A percentile compares a stretch with the other conserved stretches of the same genome.
These are phyloP conservation scores for Tricladium varicosporioides DNA, from an alignment of 2,329 filamentous ascomycete genomes.

Conservation along the genomic window DNA sequence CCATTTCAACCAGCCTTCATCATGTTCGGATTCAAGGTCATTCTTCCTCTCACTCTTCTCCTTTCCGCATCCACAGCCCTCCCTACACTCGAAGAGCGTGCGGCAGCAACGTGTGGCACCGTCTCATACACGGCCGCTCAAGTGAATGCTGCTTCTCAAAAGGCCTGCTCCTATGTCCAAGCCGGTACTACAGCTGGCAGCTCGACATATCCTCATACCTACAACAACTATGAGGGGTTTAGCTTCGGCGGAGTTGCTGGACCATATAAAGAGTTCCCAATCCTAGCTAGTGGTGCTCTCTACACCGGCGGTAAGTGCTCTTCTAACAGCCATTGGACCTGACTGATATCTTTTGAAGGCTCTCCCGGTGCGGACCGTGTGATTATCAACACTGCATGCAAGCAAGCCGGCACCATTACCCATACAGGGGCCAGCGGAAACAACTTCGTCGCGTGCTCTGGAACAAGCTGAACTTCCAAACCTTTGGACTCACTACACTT, in stretches of 20 bases:
- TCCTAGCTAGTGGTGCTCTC: slow-evolving; percentile 45
- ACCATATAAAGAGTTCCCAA: slow-evolving; percentile 64
- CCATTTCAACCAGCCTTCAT: slow-evolving; percentile 1
- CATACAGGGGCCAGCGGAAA: slow-evolving; percentile 69
- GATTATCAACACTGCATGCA: slow-evolving; percentile 55
- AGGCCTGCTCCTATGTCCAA: slow-evolving; percentile 45
- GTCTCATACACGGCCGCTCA: slow-evolving; percentile 49
- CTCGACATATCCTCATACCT: slow-evolving; percentile 53
- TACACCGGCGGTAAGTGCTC: slow-evolving; percentile 53
- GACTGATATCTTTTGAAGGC: slow-evolving; percentile 36
- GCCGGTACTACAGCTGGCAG: slow-evolving; percentile 38
- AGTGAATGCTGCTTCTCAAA: slow-evolving; percentile 48
- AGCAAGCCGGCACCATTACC: slow-evolving; percentile 63
- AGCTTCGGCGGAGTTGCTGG: slow-evolving; percentile 50
- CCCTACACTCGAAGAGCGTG: slow-evolving; percentile 40
- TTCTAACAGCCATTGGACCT: not conserved
- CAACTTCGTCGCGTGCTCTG: slow-evolving; percentile 62
- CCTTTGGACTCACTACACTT: too few relatives aligned
- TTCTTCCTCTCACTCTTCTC: slow-evolving; percentile 10
- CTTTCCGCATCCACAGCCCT: slow-evolving; percentile 2
- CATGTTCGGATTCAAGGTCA: not conserved
- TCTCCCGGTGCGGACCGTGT: slow-evolving; percentile 67
- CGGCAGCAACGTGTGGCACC: slow-evolving; percentile 50
- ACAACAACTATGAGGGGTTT: slow-evolving; percentile 63
- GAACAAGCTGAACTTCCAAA: slow-evolving; percentile 8